Base-by-base conservation (phyloP, 2,329 filamentous ascomycete genomes). In the Leptodontidium sp. region DNA sequence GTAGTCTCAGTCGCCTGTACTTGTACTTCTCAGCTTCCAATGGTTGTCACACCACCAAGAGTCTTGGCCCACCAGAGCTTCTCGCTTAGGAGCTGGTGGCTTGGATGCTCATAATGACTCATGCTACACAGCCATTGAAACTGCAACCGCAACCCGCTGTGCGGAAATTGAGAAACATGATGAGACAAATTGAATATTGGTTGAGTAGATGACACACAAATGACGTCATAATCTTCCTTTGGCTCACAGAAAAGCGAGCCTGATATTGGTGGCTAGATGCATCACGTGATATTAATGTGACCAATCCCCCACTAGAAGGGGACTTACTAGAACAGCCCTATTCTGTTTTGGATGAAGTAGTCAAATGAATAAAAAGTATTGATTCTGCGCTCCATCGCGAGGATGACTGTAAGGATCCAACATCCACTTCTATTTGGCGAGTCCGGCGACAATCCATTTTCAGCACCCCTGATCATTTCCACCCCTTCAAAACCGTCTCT, bases 401-500 rank as follows among this genome's bases (percentile, higher is more conserved):
- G 29, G 3, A 32, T 32, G 29, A 32, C 6, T 32, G 29, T 32
- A 32, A 32, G 29, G 11, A 45, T 45, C 40, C 4, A 5, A 45
- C 40, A 12, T 45, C 40, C 11, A 45, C 12, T 12, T 45, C 40
- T 17, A 4, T 14, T 45, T 17, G 40, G 40, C 40, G 12, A 14
- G 11, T 17, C 11, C 9, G 40, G 40, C 11, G 45, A 21, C n/a
- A 6, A n/a, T 47, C 4, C n/a, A 21, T 24, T 11, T 12, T 4
- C n/a, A 21, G 26, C n/a, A n/a, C 12, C 17, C n/a, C n/a, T 21
- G 7, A 17, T 68, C 38, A 71, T 49, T 73, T 55, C 78, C 76
- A 80, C 53, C 72, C 68, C 17, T 67, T 70, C 32, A 80, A 66
- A 17, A 71, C 69, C 0, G 77, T 79, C 62, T 80, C 78, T 2